Conservation (phyloP, 2,329 filamentous ascomycete species). For the Cercospora nicotianae region DNA sequence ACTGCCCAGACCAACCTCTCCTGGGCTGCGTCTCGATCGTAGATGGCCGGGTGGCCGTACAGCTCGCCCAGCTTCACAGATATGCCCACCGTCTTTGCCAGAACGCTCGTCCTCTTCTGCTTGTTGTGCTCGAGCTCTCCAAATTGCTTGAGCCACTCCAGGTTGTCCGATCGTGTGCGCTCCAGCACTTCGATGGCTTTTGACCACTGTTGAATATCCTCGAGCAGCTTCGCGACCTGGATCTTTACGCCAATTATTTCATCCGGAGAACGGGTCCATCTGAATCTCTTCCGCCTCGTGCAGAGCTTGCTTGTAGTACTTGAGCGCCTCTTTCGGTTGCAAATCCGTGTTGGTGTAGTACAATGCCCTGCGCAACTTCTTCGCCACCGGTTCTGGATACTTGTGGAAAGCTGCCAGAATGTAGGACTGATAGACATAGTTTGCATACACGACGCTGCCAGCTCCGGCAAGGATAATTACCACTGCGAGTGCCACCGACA, state of each 20-base stretch:
- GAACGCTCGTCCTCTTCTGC: conserved; percentile 62
- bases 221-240: conserved; percentile 74
- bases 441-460: conserved; percentile 46
- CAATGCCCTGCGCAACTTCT: conserved; percentile 76
- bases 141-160: conserved; percentile 51
- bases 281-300: conserved; percentile 69
- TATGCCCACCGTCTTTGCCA: conserved; percentile 73
- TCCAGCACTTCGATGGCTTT: conserved; percentile 76
- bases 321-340: conserved; percentile 73
- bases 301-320: conserved; percentile 80
- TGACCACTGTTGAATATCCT: conserved; percentile 69
- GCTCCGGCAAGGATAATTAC: conserved; percentile 41
- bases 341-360: conserved; percentile 80
- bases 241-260: conserved; percentile 89
- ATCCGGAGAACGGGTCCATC: conserved; percentile 86
- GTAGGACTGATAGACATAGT: conserved; percentile 50
- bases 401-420: conserved; percentile 54
- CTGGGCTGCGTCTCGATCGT: conserved; percentile 72
- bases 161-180: conserved; percentile 68
- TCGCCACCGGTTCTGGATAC: conserved; percentile 69
- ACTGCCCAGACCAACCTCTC: conserved; percentile 77
- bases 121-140: conserved; percentile 45
- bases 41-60: conserved; percentile 74
- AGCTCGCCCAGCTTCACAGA: conserved; percentile 82
- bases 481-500: conserved; percentile 41